Conservation (phyloP, 805 yeast genomes). For the Lachancea dasiensis region DNA sequence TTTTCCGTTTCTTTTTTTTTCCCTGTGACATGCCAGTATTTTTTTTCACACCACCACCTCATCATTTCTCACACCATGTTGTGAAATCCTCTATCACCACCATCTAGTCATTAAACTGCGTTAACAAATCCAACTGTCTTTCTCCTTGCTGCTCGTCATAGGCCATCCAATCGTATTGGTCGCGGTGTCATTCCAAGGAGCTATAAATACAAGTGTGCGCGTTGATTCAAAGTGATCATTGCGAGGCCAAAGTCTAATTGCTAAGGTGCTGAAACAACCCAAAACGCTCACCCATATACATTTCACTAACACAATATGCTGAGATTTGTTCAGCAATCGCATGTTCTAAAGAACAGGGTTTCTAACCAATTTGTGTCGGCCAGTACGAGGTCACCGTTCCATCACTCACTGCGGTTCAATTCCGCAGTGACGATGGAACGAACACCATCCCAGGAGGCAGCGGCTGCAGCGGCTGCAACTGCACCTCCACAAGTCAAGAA, state of each 20-base stretch:
- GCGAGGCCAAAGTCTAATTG: no score
- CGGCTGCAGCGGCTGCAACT: slow-evolving; percentile 8
- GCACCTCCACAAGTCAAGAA: slow-evolving; percentile 16
- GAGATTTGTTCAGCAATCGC: slow-evolving; percentile 32
- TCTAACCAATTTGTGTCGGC: slow-evolving; percentile 37
- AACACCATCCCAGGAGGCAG: slow-evolving; percentile 10
- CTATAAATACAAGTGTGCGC: no score
- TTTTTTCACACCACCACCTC: slow-evolving; percentile 4
- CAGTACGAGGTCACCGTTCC: slow-evolving; percentile 34
- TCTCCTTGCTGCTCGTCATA: neutral
- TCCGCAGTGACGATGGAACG: slow-evolving; percentile 33
- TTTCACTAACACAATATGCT: slow-evolving; percentile 26
- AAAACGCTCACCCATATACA: no score
- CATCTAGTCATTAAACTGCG: neutral
- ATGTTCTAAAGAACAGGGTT: slow-evolving; percentile 34
- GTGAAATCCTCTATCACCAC: neutral
- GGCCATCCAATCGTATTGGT: neutral
- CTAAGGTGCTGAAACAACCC: no score
- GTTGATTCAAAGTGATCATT: no score
- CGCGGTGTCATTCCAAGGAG: no score
- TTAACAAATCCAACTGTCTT: neutral
- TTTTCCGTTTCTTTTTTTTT: neutral
- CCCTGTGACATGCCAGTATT: neutral
- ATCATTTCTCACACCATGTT: slow-evolving; percentile 3
- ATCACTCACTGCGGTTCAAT: slow-evolving; percentile 36